A percentile compares a stretch with the other conserved stretches of the same genome.
Conservation (phyloP, 1,139 yeast genomes). For the Candida sanyaensis region DNA sequence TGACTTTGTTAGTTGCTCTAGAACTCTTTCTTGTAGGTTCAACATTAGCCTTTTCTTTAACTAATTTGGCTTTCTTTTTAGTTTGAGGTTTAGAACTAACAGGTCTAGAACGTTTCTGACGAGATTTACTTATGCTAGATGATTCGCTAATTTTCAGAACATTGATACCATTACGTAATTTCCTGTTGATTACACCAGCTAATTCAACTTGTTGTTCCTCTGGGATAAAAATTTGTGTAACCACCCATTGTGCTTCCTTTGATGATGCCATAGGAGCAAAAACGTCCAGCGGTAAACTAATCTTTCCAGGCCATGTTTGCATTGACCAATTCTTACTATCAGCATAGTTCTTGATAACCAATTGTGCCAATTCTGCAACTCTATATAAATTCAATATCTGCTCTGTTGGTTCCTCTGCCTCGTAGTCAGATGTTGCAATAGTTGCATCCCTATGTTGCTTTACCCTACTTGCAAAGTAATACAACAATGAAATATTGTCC, state of each 20-base stretch:
- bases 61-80: not conserved
- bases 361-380: constrained; percentile 73
- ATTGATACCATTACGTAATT: constrained; percentile 15
- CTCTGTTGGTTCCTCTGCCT: constrained; percentile 22
- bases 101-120: constrained; percentile 4
- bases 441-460: constrained; percentile 74
- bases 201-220: constrained; percentile 38
- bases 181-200: constrained; percentile 25
- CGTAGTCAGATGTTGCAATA: constrained; percentile 38
- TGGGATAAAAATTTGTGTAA: constrained; percentile 52
- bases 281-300: constrained; percentile 65
- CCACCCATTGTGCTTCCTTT: constrained; percentile 45
- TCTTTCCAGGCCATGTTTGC: constrained; percentile 80
- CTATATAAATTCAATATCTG: constrained; percentile 53
- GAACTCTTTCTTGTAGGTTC: constrained; percentile 45
- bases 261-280: constrained; percentile 56
- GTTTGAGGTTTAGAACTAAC: constrained; percentile 1
- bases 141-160: not conserved
- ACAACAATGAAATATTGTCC: constrained; percentile 71
- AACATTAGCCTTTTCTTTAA: not conserved
- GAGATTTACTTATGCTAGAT: not conserved
- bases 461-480: constrained; percentile 75
- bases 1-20: constrained; percentile 37
- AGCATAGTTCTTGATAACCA: constrained; percentile 59
- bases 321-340: constrained; percentile 67